These are phyloP conservation scores for Aspergillus alliaceus DNA, from an alignment of 2,329 filamentous ascomycete species.

Conservation along the genomic window DNA sequence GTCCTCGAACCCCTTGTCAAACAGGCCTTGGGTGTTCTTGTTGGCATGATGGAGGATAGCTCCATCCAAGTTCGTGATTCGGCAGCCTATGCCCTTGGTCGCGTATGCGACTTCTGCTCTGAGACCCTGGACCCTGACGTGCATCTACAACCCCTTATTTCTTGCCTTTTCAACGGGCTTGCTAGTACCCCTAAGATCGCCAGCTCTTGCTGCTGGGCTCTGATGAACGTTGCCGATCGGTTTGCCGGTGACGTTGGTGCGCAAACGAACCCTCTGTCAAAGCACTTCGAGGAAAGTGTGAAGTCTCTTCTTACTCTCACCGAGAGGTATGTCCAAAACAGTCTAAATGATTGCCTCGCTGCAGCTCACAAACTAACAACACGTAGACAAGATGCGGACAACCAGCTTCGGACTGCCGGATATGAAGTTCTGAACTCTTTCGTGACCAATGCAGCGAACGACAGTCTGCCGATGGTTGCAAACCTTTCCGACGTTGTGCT, in stretches of 20 bases:
- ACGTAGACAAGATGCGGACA: constrained; percentile 68
- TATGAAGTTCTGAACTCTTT: constrained; percentile 98
- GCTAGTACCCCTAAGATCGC: constrained; percentile 95
- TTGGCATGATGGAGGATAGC: constrained; percentile 87
- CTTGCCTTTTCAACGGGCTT: constrained; percentile 84
- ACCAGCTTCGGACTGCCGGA: constrained; percentile 86
- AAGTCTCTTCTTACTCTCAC: constrained; percentile 82
- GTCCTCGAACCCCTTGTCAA: constrained; percentile 91
- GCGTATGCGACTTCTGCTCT: constrained; percentile 91
- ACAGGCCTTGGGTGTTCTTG: constrained; percentile 87
- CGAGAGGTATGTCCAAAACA: constrained; percentile 54
- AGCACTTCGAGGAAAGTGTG: constrained; percentile 91
- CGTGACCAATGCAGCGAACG: constrained; percentile 83
- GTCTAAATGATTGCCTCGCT: neutral
- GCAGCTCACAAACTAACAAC: constrained; percentile 9
- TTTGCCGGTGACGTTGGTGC: constrained; percentile 85
- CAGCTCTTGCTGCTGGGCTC: constrained; percentile 95
- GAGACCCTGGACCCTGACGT: constrained; percentile 83
- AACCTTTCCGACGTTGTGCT: constrained; percentile 84
- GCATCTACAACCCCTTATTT: constrained; percentile 82
- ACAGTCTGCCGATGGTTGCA: constrained; percentile 78
- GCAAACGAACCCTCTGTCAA: constrained; percentile 77
- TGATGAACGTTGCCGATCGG: constrained; percentile 97
- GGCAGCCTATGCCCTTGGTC: constrained; percentile 90
- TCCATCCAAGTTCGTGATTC: constrained; percentile 93